Base-by-base conservation (phyloP, 2,329 filamentous ascomycete genomes). In the Fusarium sp. region DNA sequence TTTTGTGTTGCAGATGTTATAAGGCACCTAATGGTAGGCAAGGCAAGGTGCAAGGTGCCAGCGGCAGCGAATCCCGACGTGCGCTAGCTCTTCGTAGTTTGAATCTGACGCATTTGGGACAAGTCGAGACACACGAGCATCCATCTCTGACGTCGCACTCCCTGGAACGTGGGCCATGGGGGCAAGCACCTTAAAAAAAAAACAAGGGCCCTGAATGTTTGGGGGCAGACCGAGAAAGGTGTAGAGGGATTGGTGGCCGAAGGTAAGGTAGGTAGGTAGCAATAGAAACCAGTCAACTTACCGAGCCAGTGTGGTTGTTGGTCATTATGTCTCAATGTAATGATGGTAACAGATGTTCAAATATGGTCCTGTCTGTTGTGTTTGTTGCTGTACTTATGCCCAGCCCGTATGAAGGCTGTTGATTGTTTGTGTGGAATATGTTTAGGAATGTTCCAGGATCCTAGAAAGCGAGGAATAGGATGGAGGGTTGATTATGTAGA, bases 51-150 rank as follows among this genome's bases (percentile, higher is more conserved):
- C 67, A 72, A 79, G 70, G 73, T 73, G 73, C 73, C 71, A 76
- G 76, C 79, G 58, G 38, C 24, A 48, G 59, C 62, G 75, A 78
- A 76, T 79, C 70, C 53, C 72, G 70, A 72, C 55, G 66, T 75
- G 79, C 76, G 75, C 78, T 80, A 79, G 79, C 41, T 60, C 26
- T 15, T 30, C 42, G 61, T 66, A 57, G 63, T 65, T 39, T 48
- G 41, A 66, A 39, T 68, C 72, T 80, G 78, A 77, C 75, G 81
- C 79, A 79, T 77, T 69, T 75, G 77, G 79, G 28, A 50, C 56
- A 59, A 59, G 56, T 77, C 79, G 79, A 81, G 79, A 82, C 82
- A 82, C 80, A 79, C 78, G 74, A 82, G 78, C 79, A 63, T 68
- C 78, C 79, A 63, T 70, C 78, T 81, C 78, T 82, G 79, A 81